phyloP scores from a whole-genome alignment of 1,284 basidiomycete species.

The Malassezia brasiliensis region DNA sequence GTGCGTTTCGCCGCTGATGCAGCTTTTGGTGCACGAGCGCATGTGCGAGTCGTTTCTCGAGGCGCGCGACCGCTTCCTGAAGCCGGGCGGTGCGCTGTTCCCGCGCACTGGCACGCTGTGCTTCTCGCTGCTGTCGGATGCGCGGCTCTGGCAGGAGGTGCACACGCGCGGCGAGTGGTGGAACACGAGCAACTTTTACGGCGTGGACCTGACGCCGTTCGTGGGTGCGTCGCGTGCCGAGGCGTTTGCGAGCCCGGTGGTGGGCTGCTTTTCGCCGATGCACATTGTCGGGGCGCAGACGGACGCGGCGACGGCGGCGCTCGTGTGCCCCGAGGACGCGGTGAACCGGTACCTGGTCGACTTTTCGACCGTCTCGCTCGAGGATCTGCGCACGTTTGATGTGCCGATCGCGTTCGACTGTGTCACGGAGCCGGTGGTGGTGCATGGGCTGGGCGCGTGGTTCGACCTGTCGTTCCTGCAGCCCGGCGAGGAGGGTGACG shows the following conservation, averaged over 20 bases:
- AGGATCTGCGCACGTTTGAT: conserved; percentile 30
- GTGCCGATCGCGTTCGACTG: conserved; percentile 34
- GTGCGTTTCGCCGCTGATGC: background rate
- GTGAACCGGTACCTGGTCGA: conserved; percentile 30
- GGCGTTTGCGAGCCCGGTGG: conserved; percentile 35
- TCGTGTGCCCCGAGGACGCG: conserved; percentile 6
- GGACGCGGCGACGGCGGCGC: conserved; percentile 6
- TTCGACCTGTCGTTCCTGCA: conserved; percentile 38
- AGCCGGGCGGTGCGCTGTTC: conserved; percentile 51
- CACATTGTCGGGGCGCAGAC: conserved; percentile 28
- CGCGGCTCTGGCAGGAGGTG: conserved; percentile 51
- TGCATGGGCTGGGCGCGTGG: conserved; percentile 42
- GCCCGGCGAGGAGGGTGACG: conserved; percentile 13
- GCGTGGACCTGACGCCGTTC: conserved; percentile 41
- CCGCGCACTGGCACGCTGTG: conserved; percentile 52
- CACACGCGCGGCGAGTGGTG: conserved; percentile 15
- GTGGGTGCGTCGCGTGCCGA: conserved; percentile 28
- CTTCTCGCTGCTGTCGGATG: conserved; percentile 52
- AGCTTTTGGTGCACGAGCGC: conserved; percentile 52
- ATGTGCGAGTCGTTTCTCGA: conserved; percentile 54
- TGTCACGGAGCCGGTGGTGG: conserved; percentile 22
- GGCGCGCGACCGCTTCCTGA: conserved; percentile 51
- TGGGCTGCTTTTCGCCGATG: conserved; percentile 34
- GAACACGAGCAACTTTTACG: conserved; percentile 32
- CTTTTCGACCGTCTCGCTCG: conserved; percentile 29